phyloP scores from a whole-genome alignment of 2,329 filamentous ascomycete species.

The Microcera coccophila region DNA sequence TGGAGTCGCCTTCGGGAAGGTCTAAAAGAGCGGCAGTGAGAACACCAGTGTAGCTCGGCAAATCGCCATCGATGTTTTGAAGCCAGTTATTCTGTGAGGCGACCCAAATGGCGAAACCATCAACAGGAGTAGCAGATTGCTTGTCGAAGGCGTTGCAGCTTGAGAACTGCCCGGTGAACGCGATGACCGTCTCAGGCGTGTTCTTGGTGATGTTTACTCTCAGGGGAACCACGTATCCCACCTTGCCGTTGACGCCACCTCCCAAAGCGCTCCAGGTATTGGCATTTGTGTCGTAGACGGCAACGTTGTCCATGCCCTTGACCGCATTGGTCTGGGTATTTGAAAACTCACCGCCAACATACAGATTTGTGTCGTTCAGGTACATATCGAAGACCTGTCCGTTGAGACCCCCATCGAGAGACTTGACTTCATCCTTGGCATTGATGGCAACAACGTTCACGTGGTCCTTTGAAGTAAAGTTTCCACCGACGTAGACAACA shows the following conservation, averaged over 20 bases:
- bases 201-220: conserved; percentile 70
- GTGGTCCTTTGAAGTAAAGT: conserved; percentile 67
- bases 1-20: conserved; percentile 56
- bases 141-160: conserved; percentile 65
- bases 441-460: conserved; percentile 75
- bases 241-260: conserved; percentile 77
- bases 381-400: conserved; percentile 70
- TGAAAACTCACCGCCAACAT: conserved; percentile 81
- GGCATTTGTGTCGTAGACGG: conserved; percentile 65
- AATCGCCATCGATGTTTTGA: conserved; percentile 64
- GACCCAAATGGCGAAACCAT: conserved; percentile 89
- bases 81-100: conserved; percentile 84
- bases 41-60: conserved; percentile 66
- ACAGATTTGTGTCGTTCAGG: conserved; percentile 63
- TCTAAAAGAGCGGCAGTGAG: conserved; percentile 67
- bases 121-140: conserved; percentile 57
- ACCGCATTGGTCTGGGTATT: conserved; percentile 61
- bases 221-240: conserved; percentile 71
- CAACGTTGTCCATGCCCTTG: conserved; percentile 69
- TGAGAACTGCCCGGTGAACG: conserved; percentile 76
- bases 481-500: conserved; percentile 73
- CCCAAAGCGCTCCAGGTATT: conserved; percentile 76
- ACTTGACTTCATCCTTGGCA: conserved; percentile 57
- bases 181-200: conserved; percentile 67
- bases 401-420: conserved; percentile 72